Conservation (phyloP, 164 flowering plant species). For the Vitis amurensis region DNA sequence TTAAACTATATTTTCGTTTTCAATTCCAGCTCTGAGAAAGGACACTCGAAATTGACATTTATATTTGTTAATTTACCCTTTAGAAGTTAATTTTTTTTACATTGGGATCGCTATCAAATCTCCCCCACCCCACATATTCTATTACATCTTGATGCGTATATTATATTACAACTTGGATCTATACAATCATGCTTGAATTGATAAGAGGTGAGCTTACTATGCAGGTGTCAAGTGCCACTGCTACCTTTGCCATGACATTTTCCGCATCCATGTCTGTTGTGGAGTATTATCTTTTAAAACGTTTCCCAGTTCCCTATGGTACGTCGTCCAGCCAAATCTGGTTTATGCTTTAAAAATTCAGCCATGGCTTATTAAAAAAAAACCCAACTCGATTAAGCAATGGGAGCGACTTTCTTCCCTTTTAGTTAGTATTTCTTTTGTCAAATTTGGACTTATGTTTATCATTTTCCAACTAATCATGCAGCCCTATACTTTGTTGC, state of each 20-base stretch:
- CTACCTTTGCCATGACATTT: conserved; percentile 47
- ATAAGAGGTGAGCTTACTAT: not conserved
- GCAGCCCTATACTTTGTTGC: conserved; percentile 35
- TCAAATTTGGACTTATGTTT: not conserved
- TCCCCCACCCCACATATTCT: no score
- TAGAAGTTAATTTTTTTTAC: not conserved
- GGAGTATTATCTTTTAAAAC: conserved; percentile 41
- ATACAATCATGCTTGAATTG: not conserved
- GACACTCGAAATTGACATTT: not conserved
- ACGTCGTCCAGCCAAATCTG: not conserved
- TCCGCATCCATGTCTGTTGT: conserved; percentile 52
- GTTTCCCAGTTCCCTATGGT: conserved; percentile 53
- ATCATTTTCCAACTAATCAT: not conserved
- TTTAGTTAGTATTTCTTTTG: not conserved
- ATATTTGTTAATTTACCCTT: not conserved
- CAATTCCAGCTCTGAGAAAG: not conserved
- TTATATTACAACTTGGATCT: no score
- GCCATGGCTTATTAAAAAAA: not conserved
- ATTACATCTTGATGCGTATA: no score
- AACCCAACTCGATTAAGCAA: no score
- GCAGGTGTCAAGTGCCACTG: conserved; percentile 54
- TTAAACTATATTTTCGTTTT: not conserved
- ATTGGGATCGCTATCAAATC: not conserved
- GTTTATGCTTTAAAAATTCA: not conserved
- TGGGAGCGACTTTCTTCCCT: not conserved